Base-by-base conservation (phyloP, 352 stramenopile species). In the Phytophthora syringae region DNA sequence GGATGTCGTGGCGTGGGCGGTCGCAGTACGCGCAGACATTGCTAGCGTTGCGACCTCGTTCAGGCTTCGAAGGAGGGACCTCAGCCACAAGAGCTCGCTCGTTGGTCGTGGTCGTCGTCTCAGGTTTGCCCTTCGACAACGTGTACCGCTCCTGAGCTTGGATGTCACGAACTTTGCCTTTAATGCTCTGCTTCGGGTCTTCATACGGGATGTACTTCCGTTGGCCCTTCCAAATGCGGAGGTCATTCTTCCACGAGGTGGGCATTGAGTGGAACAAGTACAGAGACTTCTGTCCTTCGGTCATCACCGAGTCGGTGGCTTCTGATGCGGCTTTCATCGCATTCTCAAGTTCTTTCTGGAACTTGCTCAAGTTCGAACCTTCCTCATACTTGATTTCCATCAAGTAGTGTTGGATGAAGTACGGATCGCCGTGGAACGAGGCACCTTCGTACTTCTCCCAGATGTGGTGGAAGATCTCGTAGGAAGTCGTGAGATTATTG, bases 401-500 rank as follows among this genome's bases (percentile, higher is more conserved):
- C 12, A 39, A 16, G 12, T n/a, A 39, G 12, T 39, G 32, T 5
- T 39, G 32, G 32, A n/a, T n/a, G 32, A 39, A 39, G 32, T 39
- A 39, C 2, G 32, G 32, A n/a, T 39, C 12, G 32, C 32, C 32
- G 13, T 39, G 32, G 32, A 39, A 39, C 4, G 32, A 11, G 4
- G 13, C 32, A 39, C 32, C 32, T 16, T 39, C 32, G 13, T 39
- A 39, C 32, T 39, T 39, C 32, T 11, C 12, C 4, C 32, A 39
- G 32, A 39, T 39, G 7, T 4, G 4, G 4, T 39, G 32, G 27
- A 32, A 32, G 9, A 32, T 32, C 5, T 32, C 27, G 27, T 32
- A 32, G 27, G 27, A 40, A n/a, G 64, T 57, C 20, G 13, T 36
- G 30, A 60, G 52, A 39, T 64, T 64, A 25, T 60, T 64, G 15